A percentile compares a stretch with the other conserved stretches of the same genome.
phyloP scores from a whole-genome alignment of 2,329 filamentous ascomycete species.

The Trichoderma sp. region DNA sequence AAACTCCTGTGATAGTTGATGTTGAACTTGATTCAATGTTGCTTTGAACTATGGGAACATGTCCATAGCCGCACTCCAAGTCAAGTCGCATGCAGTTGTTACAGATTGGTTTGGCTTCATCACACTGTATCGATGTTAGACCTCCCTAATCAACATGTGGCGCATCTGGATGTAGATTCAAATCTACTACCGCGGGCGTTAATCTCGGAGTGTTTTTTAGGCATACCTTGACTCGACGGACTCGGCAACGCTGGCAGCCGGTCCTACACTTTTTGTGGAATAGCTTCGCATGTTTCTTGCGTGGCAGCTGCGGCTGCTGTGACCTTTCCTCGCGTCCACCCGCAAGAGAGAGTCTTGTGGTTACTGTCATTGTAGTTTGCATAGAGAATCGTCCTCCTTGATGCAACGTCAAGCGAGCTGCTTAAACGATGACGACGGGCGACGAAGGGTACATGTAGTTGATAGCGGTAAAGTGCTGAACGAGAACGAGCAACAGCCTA shows the following conservation, averaged over 20 bases:
- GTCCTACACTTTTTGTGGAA: slow-evolving; percentile 29
- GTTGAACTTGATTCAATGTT: background rate
- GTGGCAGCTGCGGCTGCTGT: background rate
- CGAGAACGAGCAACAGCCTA: slow-evolving; percentile 5
- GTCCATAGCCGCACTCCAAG: slow-evolving; percentile 24
- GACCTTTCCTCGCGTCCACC: background rate
- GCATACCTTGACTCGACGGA: slow-evolving; percentile 27
- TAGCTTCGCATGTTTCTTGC: slow-evolving; percentile 21
- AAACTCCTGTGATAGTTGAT: background rate
- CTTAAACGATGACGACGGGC: slow-evolving; percentile 3
- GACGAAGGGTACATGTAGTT: background rate
- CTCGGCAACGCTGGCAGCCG: slow-evolving; percentile 26
- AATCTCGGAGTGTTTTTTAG: background rate
- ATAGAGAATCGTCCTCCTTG: background rate
- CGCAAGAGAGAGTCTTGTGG: background rate
- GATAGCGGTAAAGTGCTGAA: background rate
- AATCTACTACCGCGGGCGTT: background rate
- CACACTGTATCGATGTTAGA: slow-evolving; percentile 20
- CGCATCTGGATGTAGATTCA: background rate
- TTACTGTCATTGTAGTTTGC: background rate
- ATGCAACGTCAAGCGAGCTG: background rate
- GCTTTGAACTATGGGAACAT: background rate
- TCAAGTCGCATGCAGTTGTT: slow-evolving; percentile 24
- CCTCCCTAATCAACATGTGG: background rate
- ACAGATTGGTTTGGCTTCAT: slow-evolving; percentile 27